Conservation (phyloP, 805 yeast species). For the Yamadazyma endophytica region DNA sequence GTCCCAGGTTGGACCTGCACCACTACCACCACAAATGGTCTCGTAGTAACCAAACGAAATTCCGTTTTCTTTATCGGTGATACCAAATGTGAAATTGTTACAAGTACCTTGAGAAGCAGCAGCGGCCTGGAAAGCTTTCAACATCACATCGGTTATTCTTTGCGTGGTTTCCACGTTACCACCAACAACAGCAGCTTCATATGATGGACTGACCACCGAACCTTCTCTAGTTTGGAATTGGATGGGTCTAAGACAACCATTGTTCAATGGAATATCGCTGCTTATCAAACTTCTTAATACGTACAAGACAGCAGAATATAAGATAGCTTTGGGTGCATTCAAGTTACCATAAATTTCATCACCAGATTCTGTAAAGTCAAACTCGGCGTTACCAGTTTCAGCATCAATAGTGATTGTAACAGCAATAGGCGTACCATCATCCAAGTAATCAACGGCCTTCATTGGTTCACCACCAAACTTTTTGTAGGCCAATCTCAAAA, state of each 20-base stretch:
- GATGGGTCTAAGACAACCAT: slow-evolving; percentile 85
- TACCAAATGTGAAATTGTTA: slow-evolving; percentile 90
- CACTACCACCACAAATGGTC: slow-evolving; percentile 94
- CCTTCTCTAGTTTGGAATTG: slow-evolving; percentile 43
- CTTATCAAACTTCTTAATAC: slow-evolving; percentile 81
- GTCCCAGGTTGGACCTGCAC: slow-evolving; percentile 84
- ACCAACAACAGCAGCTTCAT: slow-evolving; percentile 84
- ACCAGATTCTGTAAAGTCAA: slow-evolving; percentile 85
- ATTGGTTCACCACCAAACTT: slow-evolving; percentile 42
- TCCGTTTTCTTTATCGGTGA: slow-evolving; percentile 50
- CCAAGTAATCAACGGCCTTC: slow-evolving; percentile 63
- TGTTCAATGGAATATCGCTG: slow-evolving; percentile 87
- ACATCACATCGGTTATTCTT: slow-evolving; percentile 82
- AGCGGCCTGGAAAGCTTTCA: slow-evolving; percentile 81
- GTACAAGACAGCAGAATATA: slow-evolving; percentile 84
- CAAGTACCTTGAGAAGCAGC: slow-evolving; percentile 97
- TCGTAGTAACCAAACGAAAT: slow-evolving; percentile 88
- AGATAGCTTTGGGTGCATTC: slow-evolving; percentile 90
- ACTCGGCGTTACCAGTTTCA: slow-evolving; percentile 56
- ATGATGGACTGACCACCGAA: slow-evolving; percentile 60
- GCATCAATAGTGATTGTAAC: slow-evolving; percentile 47
- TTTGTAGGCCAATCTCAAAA: slow-evolving; percentile 24
- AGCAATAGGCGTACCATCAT: slow-evolving; percentile 72
- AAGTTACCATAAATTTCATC: slow-evolving; percentile 85
- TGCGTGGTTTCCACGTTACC: slow-evolving; percentile 96